Conservation (phyloP, 148 eudicot genomes). For the Cornus suecica region DNA sequence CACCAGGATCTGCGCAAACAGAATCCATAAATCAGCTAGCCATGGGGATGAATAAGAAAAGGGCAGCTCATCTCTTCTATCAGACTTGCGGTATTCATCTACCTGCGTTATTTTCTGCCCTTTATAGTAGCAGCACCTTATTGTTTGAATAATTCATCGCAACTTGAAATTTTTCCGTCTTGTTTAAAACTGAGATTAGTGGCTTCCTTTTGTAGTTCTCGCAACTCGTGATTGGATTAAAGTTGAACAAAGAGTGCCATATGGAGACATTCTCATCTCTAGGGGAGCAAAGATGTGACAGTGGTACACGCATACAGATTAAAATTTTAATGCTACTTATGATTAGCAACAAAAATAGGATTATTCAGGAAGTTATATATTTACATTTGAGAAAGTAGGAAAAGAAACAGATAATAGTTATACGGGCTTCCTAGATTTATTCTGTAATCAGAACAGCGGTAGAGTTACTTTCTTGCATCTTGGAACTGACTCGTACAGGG, state of each 20-base stretch:
- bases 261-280: constrained; percentile 77
- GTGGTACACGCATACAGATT: not conserved
- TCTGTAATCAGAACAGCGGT: not conserved
- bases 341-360: not conserved
- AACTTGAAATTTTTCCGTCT: not conserved
- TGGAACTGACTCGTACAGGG: not conserved
- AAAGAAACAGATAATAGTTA: not conserved
- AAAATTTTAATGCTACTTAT: not conserved
- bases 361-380: not conserved
- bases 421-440: not conserved
- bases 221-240: constrained; percentile 58
- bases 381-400: constrained; percentile 3
- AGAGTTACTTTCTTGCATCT: not conserved
- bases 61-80: constrained; percentile 85
- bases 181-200: not conserved
- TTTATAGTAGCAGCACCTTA: not conserved
- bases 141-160: not conserved
- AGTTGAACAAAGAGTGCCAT: constrained; percentile 65
- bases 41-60: constrained; percentile 64
- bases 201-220: constrained; percentile 58
- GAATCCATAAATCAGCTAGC: constrained; percentile 83
- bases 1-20: constrained; percentile 59
- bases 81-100: constrained; percentile 71
- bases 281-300: constrained; percentile 88
- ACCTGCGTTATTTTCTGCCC: not conserved